phyloP scores from a whole-genome alignment of 257 asterid genomes.

The Paraleonurus japonicus region DNA sequence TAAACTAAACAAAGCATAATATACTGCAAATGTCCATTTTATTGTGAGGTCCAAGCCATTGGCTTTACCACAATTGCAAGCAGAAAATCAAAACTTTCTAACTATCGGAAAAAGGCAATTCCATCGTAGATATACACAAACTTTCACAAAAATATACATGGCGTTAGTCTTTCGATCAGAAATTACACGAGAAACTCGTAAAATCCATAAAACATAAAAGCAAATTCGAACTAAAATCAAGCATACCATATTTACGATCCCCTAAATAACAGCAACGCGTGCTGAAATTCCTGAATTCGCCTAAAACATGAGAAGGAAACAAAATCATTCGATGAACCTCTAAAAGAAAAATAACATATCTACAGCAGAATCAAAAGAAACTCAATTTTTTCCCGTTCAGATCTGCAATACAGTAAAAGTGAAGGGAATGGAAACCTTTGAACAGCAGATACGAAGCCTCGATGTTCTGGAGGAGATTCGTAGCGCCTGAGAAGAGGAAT shows the following conservation, averaged over 20 bases:
- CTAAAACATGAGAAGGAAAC: conserved; percentile 11
- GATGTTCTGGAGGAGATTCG: conserved; percentile 21
- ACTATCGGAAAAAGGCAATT: background rate
- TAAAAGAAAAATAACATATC: background rate
- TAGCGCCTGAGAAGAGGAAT: background rate
- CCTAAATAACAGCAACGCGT: conserved; percentile 14
- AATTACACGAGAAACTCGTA: background rate
- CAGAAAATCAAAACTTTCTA: background rate
- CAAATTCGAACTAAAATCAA: background rate
- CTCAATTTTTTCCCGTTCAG: conserved; percentile 10
- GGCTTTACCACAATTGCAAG: background rate
- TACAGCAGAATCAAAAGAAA: background rate
- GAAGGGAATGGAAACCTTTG: background rate
- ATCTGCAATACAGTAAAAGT: conserved; percentile 27
- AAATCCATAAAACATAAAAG: background rate
- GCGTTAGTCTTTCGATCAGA: background rate
- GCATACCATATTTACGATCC: conserved; percentile 37
- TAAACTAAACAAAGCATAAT: background rate
- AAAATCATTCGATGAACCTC: background rate
- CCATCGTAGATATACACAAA: background rate
- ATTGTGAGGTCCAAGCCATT: background rate
- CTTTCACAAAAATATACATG: background rate
- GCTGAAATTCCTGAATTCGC: conserved; percentile 19
- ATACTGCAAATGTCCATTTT: background rate
- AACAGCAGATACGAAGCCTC: conserved; percentile 12